Percentiles rank a stretch among this genome's conserved stretches.
phyloP scores from a whole-genome alignment of 305 asterid genomes.

The Fraxinus velutina region DNA sequence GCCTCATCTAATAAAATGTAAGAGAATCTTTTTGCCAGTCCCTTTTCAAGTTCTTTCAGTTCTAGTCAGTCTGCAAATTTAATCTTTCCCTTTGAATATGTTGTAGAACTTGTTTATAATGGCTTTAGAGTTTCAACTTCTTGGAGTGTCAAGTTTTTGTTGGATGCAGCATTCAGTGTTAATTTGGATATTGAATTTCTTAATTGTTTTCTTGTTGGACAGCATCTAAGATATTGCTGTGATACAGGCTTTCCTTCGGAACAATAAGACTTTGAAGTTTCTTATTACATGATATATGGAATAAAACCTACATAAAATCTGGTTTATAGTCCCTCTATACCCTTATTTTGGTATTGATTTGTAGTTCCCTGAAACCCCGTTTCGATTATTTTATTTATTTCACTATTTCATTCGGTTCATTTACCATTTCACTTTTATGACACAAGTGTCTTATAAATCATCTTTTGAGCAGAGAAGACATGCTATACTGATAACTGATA shows the following conservation, averaged over 20 bases:
- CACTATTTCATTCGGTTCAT: neutral
- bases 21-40: neutral
- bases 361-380: neutral
- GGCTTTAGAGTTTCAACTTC: neutral
- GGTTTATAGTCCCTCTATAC: neutral
- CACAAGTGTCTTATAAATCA: neutral
- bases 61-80: neutral
- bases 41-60: neutral
- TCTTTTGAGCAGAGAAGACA: neutral
- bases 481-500: neutral
- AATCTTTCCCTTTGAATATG: neutral
- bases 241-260: neutral
- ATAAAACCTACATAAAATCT: neutral
- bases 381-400: neutral
- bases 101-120: neutral
- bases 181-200: neutral
- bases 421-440: neutral
- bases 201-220: neutral
- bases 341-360: neutral
- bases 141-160: neutral
- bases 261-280: neutral
- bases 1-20: neutral
- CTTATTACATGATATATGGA: neutral
- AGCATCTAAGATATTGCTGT: neutral
- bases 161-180: neutral